A percentile compares a stretch with the other conserved stretches of the same genome.
Conservation (phyloP, 768 basidiomycete genomes). For the Floccularia luteovirens region DNA sequence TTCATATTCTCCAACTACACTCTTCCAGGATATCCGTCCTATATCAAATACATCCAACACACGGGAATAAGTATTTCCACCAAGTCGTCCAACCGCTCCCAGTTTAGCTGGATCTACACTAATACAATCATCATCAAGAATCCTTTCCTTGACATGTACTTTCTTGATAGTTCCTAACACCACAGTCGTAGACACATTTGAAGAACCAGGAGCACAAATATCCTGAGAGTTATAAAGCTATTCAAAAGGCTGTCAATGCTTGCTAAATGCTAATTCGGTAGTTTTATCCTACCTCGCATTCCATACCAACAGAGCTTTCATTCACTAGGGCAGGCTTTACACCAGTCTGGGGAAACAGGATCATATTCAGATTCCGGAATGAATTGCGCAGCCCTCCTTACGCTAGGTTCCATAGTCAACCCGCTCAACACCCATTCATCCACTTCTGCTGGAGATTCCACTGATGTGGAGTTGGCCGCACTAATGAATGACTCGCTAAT, state of each 20-base stretch:
- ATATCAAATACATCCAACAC: slow-evolving; percentile 40
- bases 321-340: slow-evolving; percentile 46
- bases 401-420: slow-evolving; percentile 43
- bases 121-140: slow-evolving; percentile 31
- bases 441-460: slow-evolving; percentile 43
- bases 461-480: slow-evolving; percentile 46
- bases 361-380: background rate
- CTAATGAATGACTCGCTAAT: slow-evolving; percentile 61
- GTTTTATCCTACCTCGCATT: slow-evolving; percentile 43
- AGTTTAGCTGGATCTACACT: slow-evolving; percentile 41
- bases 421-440: slow-evolving; percentile 61
- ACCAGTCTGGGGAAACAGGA: slow-evolving; percentile 16
- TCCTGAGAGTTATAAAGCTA: slow-evolving; percentile 48
- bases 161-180: slow-evolving; percentile 48
- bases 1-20: slow-evolving; percentile 16
- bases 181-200: slow-evolving; percentile 32
- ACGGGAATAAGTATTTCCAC: slow-evolving; percentile 44
- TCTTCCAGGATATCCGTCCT: slow-evolving; percentile 29
- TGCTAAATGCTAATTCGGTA: background rate
- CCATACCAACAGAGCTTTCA: slow-evolving; percentile 53
- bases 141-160: slow-evolving; percentile 42
- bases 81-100: slow-evolving; percentile 44
- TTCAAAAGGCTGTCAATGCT: background rate
- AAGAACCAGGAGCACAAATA: slow-evolving; percentile 28
- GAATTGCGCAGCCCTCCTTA: slow-evolving; percentile 20